Base-by-base conservation (phyloP, 2,329 filamentous ascomycete genomes). In the Intubia oerlemansii region DNA sequence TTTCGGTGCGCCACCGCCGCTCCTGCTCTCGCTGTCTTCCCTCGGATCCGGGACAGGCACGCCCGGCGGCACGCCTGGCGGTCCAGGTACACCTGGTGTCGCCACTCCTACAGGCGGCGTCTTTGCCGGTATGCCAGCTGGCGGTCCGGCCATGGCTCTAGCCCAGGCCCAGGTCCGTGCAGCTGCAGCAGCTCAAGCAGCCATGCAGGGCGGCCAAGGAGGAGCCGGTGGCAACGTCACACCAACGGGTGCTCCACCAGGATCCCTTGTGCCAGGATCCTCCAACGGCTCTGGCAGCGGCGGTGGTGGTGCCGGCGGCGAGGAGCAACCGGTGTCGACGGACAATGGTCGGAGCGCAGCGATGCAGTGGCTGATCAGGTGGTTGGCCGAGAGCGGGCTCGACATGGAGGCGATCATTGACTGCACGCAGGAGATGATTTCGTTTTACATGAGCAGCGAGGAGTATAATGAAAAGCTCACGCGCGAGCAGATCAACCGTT, bases 351-450 rank as follows among this genome's bases (percentile, higher is more conserved):
- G 41, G 34, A 8, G 32, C 31, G 28, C 66, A 29, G 72, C 74
- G 39, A 60, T 91, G 23, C 62, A 67, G 42, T 54, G 61, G 19
- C 67, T 65, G 34, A 65, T 80, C 8, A 65, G 67, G 23, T 93
- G 82, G 75, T 57, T 92, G 32, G 77, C 82, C 1, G 81, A 91
- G 44, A 88, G 79, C 42, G 75, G 69, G 32, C 67, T 92, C 24
- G 79, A 90, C 41, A 76, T 92, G 42, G 69, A 79, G 38, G 75
- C 71, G 18, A 73, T 90, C 48, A 75, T 91, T 28, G 80, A 92
- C 49, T 81, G 77, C 43, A 85, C 79, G 1, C 84, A 93, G 50
- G 84, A 92, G 52, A 64, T 92, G 36, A 79, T 93, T 30, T 84
- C 79, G 4, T 66, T 92, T 37, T 92, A 92, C 45, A 79, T 90